A percentile compares a stretch with the other conserved stretches of the same genome.
phyloP scores from a whole-genome alignment of 768 basidiomycete genomes.

The Mycena alexandri region DNA sequence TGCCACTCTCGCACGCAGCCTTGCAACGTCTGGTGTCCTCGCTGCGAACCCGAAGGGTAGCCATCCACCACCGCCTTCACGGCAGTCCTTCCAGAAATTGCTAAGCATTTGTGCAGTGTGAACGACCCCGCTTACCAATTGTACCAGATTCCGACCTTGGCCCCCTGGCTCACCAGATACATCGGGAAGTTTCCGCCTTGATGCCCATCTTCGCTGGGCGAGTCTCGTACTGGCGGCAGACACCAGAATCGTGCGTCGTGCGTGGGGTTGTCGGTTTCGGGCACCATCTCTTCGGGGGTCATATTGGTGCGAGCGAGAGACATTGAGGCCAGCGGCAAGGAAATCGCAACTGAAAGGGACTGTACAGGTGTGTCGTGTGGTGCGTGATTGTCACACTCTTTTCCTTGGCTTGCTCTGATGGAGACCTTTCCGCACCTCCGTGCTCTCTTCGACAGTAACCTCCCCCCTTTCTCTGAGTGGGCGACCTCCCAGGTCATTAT shows the following conservation, averaged over 20 bases:
- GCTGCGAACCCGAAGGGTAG: not conserved
- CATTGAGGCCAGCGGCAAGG: not conserved
- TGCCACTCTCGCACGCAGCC: not conserved
- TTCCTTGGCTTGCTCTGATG: too few species aligned
- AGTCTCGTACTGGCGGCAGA: not conserved
- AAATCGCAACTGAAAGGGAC: too few species aligned
- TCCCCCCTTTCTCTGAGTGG: too few species aligned
- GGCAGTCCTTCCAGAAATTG: not conserved
- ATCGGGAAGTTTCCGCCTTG: not conserved
- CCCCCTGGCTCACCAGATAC: not conserved
- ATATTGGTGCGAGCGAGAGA: not conserved
- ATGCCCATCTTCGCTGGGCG: not conserved
- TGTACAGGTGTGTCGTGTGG: too few species aligned
- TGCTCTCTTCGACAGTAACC: too few species aligned
- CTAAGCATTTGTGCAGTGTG: too few species aligned
- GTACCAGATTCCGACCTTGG: not conserved
- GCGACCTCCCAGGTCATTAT: too few species aligned
- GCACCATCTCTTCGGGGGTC: not conserved
- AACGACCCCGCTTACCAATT: too few species aligned
- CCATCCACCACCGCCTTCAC: not conserved
- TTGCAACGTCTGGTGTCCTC: not conserved
- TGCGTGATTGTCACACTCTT: too few species aligned
- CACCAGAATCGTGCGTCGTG: slow-evolving; percentile 1
- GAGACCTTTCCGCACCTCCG: too few species aligned
- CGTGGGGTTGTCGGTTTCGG: not conserved